Evolutionary conservation across 768 basidiomycete species (phyloP).

Genomic region (Mrakia frigida): DNA sequence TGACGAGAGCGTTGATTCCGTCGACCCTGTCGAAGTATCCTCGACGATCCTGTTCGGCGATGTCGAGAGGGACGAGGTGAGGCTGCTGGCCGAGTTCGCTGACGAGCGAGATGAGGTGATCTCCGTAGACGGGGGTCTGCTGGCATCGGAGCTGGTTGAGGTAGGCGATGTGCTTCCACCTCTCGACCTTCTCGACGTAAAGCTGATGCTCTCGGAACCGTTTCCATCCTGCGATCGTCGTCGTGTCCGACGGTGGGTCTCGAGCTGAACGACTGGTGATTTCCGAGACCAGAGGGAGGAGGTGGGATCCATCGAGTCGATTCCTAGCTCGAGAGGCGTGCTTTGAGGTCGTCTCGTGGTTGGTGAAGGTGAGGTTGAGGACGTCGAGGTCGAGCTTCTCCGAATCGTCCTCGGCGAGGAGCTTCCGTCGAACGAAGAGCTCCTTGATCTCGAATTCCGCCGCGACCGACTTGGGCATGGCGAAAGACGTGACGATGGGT

Average conservation of each 20-base stretch:
- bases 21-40: conserved; percentile 47
- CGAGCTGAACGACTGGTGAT: not conserved
- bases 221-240: conserved; percentile 68
- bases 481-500: conserved; percentile 48
- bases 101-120: conserved; percentile 41
- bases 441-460: conserved; percentile 45
- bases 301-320: conserved; percentile 38
- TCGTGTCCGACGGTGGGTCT: conserved; percentile 64
- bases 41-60: conserved; percentile 38
- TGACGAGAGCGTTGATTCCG: conserved; percentile 52
- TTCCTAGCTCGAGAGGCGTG: conserved; percentile 35
- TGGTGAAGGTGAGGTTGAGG: conserved; percentile 62
- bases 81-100: conserved; percentile 37
- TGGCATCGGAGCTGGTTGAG: conserved; percentile 68
- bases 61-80: conserved; percentile 52
- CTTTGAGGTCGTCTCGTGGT: conserved; percentile 47
- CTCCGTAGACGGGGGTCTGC: conserved; percentile 44
- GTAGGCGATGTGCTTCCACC: conserved; percentile 66
- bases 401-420: conserved; percentile 39
- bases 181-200: conserved; percentile 53
- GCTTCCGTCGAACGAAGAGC: conserved; percentile 42
- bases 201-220: conserved; percentile 52
- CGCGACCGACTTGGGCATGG: conserved; percentile 45
- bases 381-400: conserved; percentile 55
- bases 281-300: conserved; percentile 34